Base-by-base conservation (phyloP, 192 early-diverging fungal genomes). In the Coemansia sp. region DNA sequence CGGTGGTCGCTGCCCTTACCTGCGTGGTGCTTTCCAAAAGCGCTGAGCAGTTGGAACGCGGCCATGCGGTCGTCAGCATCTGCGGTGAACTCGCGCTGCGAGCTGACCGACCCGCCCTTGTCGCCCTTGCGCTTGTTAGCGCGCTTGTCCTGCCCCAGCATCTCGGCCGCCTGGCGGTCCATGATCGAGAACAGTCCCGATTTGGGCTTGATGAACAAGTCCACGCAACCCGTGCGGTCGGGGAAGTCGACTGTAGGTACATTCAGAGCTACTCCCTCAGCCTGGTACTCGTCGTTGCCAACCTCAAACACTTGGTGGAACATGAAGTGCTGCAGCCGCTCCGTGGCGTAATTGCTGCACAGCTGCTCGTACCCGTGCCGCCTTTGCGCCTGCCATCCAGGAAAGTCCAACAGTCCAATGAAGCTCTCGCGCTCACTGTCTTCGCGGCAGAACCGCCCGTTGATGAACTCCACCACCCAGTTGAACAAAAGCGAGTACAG, bases 281-380 rank as follows among this genome's bases (percentile, higher is more conserved):
- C 59, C 0, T 75, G 81, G 64, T 89, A 89, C 41, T 90, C 87
- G 31, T 82, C 71, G 35, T 74, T 83, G 59, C 87, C 87, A 3
- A 83, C 75, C 69, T 94, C 93, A 63, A 94, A 91, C 51, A 93
- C 72, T 46, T 89, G 86, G 40, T 88, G 85, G 45, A 88, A 79
- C 64, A 88, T 74, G 66, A 93, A 93, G 64, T 89, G 85, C 65
- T 94, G 90, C 13, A 96, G 78, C 59, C 94, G 88, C 79, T 97
- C 95, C 78, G 93, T 95, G 61, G 94, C 89, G 70, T 90, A 94
- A 79, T 95, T 95, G 87, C 70, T 90, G 87, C 79, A 95, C 75
- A 71, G 84, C 74, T 80, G 80, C 81, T 84, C 87, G 70, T 87
- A 91, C 71, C 74, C 66, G 56, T 60, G 79, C 42, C 54, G 40